A percentile compares a stretch with the other conserved stretches of the same genome.
These are phyloP conservation scores for Cetraspora pellucida DNA, from an alignment of 192 early-diverging fungal species.

Conservation along the genomic window DNA sequence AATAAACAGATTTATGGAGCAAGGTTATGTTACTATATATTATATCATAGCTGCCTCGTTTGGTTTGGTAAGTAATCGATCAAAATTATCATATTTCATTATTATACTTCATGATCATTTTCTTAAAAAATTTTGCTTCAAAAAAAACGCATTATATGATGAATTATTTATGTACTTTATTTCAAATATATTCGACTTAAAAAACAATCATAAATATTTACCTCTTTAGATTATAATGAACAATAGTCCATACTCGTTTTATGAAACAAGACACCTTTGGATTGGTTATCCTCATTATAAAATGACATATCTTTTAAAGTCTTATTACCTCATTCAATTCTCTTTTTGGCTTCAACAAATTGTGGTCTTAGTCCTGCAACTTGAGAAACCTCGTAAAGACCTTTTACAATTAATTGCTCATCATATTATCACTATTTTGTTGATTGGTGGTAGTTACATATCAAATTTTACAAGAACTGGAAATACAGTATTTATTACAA, in stretches of 20 bases:
- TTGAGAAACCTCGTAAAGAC: slow-evolving; percentile 63
- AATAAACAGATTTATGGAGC: slow-evolving; percentile 66
- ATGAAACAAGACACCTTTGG: slow-evolving; percentile 53
- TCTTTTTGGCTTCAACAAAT: slow-evolving; percentile 65
- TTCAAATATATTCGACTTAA: neutral
- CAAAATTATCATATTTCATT: too few species aligned
- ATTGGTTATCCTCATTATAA: slow-evolving; percentile 56
- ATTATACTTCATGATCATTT: neutral
- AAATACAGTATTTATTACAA: slow-evolving; percentile 62
- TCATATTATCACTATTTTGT: slow-evolving; percentile 60
- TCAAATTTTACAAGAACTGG: slow-evolving; percentile 66
- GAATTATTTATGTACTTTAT: neutral
- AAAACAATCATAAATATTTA: neutral
- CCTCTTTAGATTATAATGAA: slow-evolving; percentile 58
- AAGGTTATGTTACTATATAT: slow-evolving; percentile 72
- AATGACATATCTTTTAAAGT: slow-evolving; percentile 50
- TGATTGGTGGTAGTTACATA: slow-evolving; percentile 59
- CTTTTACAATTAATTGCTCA: slow-evolving; percentile 59
- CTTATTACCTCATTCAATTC: slow-evolving; percentile 63
- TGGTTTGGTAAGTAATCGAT: slow-evolving; percentile 57
- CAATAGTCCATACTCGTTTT: slow-evolving; percentile 62
- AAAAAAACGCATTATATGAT: neutral
- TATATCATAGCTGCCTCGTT: slow-evolving; percentile 59
- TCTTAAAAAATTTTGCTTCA: neutral
- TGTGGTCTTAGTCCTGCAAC: slow-evolving; percentile 54